Conservation (phyloP, 2,329 filamentous ascomycete species). For the Ophiostoma triangulosporum region DNA sequence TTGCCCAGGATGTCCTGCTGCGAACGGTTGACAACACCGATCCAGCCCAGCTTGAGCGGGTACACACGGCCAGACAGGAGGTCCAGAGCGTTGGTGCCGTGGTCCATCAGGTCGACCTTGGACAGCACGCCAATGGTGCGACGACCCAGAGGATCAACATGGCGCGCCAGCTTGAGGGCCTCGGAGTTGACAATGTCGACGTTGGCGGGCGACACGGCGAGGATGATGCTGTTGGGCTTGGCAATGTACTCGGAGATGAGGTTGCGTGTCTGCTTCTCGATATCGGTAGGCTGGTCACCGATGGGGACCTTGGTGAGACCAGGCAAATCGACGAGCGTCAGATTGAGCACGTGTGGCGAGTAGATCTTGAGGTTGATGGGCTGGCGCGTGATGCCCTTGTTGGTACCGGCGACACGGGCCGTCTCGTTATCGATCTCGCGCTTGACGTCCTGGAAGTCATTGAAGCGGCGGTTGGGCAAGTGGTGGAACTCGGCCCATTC, state of each 20-base stretch:
- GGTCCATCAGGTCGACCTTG: conserved; percentile 96
- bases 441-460: conserved; percentile 95
- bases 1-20: conserved; percentile 96
- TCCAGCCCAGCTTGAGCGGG: conserved; percentile 91
- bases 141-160: conserved; percentile 95
- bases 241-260: conserved; percentile 99
- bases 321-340: conserved; percentile 91
- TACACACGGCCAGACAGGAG: conserved; percentile 97
- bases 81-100: conserved; percentile 94
- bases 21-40: conserved; percentile 93
- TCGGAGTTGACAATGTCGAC: conserved; percentile 98
- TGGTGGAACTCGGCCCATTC: conserved; percentile 96
- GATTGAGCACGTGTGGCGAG: conserved; percentile 92
- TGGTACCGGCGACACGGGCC: conserved; percentile 88
- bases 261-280: conserved; percentile 68
- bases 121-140: conserved; percentile 96
- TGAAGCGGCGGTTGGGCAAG: conserved; percentile 93
- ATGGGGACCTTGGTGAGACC: conserved; percentile 66
- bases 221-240: conserved; percentile 95
- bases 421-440: conserved; percentile 97
- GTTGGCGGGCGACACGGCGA: conserved; percentile 93
- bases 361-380: conserved; percentile 98
- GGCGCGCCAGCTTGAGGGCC: conserved; percentile 85
- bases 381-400: conserved; percentile 89
- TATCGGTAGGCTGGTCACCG: conserved; percentile 19